phyloP scores from a whole-genome alignment of 2,329 filamentous ascomycete genomes.

The Didymella segeticola region DNA sequence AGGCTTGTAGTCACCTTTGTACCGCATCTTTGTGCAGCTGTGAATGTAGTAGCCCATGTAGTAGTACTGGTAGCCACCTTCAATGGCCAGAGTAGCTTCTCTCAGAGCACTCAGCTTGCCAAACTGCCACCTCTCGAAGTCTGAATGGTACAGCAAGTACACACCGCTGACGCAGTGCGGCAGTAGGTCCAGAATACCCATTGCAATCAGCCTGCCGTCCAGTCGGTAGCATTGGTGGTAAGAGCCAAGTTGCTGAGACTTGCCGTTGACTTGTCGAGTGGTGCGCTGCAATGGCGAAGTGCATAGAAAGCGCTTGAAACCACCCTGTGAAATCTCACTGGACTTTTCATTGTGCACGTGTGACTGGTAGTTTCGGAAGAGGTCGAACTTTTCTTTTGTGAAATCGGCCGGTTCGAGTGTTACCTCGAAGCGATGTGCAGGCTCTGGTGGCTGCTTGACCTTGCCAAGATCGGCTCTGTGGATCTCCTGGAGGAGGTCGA shows the following conservation, averaged over 20 bases:
- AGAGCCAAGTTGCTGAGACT: slow-evolving; percentile 68
- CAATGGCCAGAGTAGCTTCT: slow-evolving; percentile 73
- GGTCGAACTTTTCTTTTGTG: slow-evolving; percentile 74
- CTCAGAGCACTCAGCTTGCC: slow-evolving; percentile 78
- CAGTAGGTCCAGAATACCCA: slow-evolving; percentile 78
- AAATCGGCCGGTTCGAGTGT: slow-evolving; percentile 74
- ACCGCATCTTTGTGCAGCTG: slow-evolving; percentile 80
- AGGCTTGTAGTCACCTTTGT: slow-evolving; percentile 80
- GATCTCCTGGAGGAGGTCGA: slow-evolving; percentile 70
- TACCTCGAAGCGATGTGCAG: slow-evolving; percentile 72
- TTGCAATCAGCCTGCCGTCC: slow-evolving; percentile 75
- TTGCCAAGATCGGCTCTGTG: slow-evolving; percentile 70
- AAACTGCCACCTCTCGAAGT: slow-evolving; percentile 71
- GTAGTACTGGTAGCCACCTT: slow-evolving; percentile 76
- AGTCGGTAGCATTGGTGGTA: slow-evolving; percentile 84
- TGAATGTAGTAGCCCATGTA: slow-evolving; percentile 88
- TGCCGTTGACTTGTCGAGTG: slow-evolving; percentile 55
- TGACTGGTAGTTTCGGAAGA: slow-evolving; percentile 79
- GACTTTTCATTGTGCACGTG: slow-evolving; percentile 73
- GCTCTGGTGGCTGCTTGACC: slow-evolving; percentile 65
- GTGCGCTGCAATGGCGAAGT: slow-evolving; percentile 66
- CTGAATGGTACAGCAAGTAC: slow-evolving; percentile 82
- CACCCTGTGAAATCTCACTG: slow-evolving; percentile 62
- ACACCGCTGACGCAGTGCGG: slow-evolving; percentile 80
- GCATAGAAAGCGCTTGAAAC: slow-evolving; percentile 78